Evolutionary conservation across 2,329 filamentous ascomycete species (phyloP), one percentile per base, ranked within the genome.

Genomic region (Aspergillus sp.): DNA sequence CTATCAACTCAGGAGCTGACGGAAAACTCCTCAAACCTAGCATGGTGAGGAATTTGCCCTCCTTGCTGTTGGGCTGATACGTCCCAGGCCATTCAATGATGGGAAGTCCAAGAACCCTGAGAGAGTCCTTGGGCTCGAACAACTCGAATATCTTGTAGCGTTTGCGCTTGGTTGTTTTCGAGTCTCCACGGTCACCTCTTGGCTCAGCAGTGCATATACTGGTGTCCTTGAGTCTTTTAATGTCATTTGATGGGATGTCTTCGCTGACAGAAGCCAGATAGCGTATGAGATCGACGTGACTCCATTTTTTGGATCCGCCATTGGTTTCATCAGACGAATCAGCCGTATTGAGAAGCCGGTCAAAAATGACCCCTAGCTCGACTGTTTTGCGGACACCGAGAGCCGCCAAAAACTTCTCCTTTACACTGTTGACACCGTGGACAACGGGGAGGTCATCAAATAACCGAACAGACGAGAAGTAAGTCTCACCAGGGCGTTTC

Each of bases 351-450:
- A 97, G 81, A 41, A 99, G 80, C 42, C 93, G 83, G 20, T 89
- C 88, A 64, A 99, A 97, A 25, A 99, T 95, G 25, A 95, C 93
- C 29, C 91, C 91, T 2, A 99, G 77, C 61, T 99, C 94, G 17
- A 99, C 87, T 0, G 94, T 99, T 75, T 97, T 97, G 54, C 94
- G 86, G 21, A 99, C 92, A 3, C 94, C 93, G 29, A 99, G 78
- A 2, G 89, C 83, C 2, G 82, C 76, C 41, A 99, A 73, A 56
- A 99, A 89, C 68, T 95, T 97, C 43, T 97, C 93, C 68, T 97
- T 97, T 11, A 97, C 83, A 29, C 86, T 84, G 38, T 87, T 85
- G 41, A 92, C 85, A 11, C 84, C 85, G 58, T 87, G 83, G 1
- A 97, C 85, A 11, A 88, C 86, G 0, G 94, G 92, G 14, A 99